Conservation (phyloP, 2,329 filamentous ascomycete genomes). For the Ascochyta lentis region DNA sequence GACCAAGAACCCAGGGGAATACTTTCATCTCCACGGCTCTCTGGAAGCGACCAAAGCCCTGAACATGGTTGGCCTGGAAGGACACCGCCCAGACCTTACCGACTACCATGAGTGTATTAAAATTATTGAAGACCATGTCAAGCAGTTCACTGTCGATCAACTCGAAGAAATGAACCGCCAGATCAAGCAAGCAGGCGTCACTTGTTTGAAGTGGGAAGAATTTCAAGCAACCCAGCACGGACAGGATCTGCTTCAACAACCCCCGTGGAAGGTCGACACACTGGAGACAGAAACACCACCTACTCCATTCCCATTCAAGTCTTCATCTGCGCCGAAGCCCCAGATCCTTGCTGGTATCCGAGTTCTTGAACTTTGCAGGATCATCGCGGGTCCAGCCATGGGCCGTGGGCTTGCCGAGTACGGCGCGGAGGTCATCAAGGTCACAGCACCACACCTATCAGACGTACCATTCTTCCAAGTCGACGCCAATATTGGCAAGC, state of each 20-base stretch:
- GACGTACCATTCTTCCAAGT: conserved; percentile 77
- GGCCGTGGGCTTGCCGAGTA: conserved; percentile 75
- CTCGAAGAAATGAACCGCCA: conserved; percentile 52
- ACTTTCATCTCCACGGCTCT: conserved; percentile 78
- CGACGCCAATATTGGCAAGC: conserved; percentile 75
- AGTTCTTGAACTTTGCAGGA: conserved; percentile 76
- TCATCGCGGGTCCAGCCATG: conserved; percentile 78
- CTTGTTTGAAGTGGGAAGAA: conserved; percentile 51
- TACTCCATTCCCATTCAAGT: conserved; percentile 54
- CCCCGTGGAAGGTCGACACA: conserved; percentile 57
- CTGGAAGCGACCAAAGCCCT: conserved; percentile 73
- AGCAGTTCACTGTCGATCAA: conserved; percentile 47
- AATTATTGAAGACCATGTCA: conserved; percentile 52
- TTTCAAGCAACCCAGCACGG: conserved; percentile 51
- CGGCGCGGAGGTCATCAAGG: conserved; percentile 75
- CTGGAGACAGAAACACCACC: conserved; percentile 61
- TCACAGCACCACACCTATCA: conserved; percentile 71
- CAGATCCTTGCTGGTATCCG: conserved; percentile 65
- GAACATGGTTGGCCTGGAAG: conserved; percentile 71
- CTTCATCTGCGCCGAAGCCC: conserved; percentile 46
- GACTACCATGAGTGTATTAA: conserved; percentile 52
- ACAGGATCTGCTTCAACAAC: conserved; percentile 48
- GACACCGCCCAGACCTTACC: conserved; percentile 66
- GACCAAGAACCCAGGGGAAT: conserved; percentile 70
- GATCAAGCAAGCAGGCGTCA: conserved; percentile 52